These are phyloP conservation scores for Boletellus ananas DNA, from an alignment of 768 basidiomycete genomes.

Conservation along the genomic window DNA sequence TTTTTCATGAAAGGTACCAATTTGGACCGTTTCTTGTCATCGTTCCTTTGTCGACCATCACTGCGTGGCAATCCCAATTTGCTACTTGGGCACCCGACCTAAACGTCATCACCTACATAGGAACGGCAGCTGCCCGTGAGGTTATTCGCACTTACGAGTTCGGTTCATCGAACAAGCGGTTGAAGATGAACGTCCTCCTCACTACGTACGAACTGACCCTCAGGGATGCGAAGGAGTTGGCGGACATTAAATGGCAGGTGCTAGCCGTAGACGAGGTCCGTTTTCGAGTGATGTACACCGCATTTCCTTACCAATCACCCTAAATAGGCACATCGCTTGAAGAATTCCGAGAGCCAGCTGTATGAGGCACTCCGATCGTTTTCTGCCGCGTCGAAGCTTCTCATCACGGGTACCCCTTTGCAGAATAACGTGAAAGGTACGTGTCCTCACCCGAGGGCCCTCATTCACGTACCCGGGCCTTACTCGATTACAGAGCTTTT, in stretches of 20 bases:
- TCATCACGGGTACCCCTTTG: slow-evolving; percentile 97
- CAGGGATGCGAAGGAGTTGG: slow-evolving; percentile 84
- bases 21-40: slow-evolving; percentile 98
- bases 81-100: slow-evolving; percentile 92
- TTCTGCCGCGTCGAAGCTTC: slow-evolving; percentile 83
- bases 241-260: slow-evolving; percentile 95
- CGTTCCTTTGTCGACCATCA: slow-evolving; percentile 95
- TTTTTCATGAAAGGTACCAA: slow-evolving; percentile 88
- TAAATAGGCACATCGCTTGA: slow-evolving; percentile 86
- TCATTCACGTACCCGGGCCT: slow-evolving; percentile 8
- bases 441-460: slow-evolving; percentile 14
- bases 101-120: slow-evolving; percentile 96
- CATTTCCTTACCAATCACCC: slow-evolving; percentile 15
- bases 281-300: background rate
- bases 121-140: slow-evolving; percentile 80
- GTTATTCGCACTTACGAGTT: slow-evolving; percentile 94
- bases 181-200: slow-evolving; percentile 95
- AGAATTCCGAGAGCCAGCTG: slow-evolving; percentile 96
- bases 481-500: slow-evolving; percentile 63
- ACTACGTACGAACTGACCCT: slow-evolving; percentile 97
- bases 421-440: slow-evolving; percentile 98
- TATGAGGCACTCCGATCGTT: slow-evolving; percentile 93
- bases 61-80: slow-evolving; percentile 97
- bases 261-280: slow-evolving; percentile 92
- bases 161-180: slow-evolving; percentile 77